Evolutionary conservation across 2,329 filamentous ascomycete genomes (phyloP).

Genomic region (Exophiala xenobiotica): DNA sequence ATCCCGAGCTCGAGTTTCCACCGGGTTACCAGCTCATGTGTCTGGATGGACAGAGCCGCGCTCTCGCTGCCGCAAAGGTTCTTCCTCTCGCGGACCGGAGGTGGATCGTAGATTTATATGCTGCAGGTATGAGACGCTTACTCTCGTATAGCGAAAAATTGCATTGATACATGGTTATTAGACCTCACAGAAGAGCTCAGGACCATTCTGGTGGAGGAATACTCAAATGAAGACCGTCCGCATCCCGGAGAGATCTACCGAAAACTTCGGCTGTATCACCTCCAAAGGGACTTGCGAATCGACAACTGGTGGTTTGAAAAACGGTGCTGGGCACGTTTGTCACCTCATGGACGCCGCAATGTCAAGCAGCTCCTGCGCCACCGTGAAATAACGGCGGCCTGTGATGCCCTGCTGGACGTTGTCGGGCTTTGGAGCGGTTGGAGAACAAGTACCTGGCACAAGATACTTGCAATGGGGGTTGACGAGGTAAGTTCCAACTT

Average conservation of each 20-base stretch:
- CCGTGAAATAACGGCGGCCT: slow-evolving; percentile 31
- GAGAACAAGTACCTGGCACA: slow-evolving; percentile 33
- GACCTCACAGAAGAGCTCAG: slow-evolving; percentile 32
- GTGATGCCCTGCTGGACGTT: slow-evolving; percentile 36
- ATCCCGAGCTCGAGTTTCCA: slow-evolving; percentile 27
- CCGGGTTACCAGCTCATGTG: slow-evolving; percentile 27
- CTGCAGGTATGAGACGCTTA: slow-evolving; percentile 26
- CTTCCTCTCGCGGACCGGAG: slow-evolving; percentile 27
- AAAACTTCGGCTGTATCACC: slow-evolving; percentile 35
- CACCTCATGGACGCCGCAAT: slow-evolving; percentile 28
- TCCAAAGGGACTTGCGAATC: slow-evolving; percentile 11
- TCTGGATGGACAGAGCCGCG: slow-evolving; percentile 32
- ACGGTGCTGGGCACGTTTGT: slow-evolving; percentile 29
- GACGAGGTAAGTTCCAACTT: slow-evolving; percentile 36
- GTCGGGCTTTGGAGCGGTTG: slow-evolving; percentile 36
- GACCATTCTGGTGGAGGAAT: slow-evolving; percentile 33
- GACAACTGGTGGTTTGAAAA: slow-evolving; percentile 26
- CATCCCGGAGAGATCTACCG: slow-evolving; percentile 34
- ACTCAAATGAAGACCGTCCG: slow-evolving; percentile 32
- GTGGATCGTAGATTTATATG: slow-evolving; percentile 37
- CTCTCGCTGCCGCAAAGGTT: slow-evolving; percentile 29
- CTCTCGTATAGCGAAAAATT: not conserved
- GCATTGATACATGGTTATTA: slow-evolving; percentile 12
- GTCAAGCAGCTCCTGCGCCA: slow-evolving; percentile 33
- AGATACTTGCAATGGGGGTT: slow-evolving; percentile 34